Evolutionary conservation across 768 basidiomycete species (phyloP).

Genomic region (Steccherinum ochraceum): DNA sequence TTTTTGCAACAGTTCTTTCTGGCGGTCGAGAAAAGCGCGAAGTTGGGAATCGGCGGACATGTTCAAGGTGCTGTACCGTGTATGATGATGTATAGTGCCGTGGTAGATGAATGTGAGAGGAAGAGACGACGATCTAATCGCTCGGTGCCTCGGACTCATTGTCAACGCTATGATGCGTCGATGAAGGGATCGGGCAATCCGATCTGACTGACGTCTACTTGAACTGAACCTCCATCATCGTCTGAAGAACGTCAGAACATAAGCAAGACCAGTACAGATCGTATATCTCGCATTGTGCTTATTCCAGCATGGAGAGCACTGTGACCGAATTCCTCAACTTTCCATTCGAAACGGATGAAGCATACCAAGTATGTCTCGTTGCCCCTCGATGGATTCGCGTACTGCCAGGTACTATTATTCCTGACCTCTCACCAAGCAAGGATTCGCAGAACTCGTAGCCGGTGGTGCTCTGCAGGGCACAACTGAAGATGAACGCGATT

Average conservation of each 20-base stretch:
- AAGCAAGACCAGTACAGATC: no score
- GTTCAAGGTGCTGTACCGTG: no score
- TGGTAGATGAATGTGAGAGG: neutral
- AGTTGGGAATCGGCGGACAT: slow-evolving; percentile 29
- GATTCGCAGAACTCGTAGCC: slow-evolving; percentile 50
- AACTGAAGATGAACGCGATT: slow-evolving; percentile 34
- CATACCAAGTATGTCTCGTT: slow-evolving; percentile 46
- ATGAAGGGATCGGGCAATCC: neutral
- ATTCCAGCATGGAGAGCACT: slow-evolving; percentile 1
- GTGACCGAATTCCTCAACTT: slow-evolving; percentile 34
- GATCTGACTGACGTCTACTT: no score
- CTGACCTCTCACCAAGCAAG: slow-evolving; percentile 46
- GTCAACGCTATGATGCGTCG: neutral
- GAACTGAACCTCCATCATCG: no score
- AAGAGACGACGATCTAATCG: neutral
- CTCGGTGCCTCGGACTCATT: neutral
- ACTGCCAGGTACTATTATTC: neutral
- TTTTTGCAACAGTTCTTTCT: slow-evolving; percentile 54
- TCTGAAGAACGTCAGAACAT: no score
- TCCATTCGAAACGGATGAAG: slow-evolving; percentile 50
- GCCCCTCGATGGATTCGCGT: neutral
- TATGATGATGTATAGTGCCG: no score
- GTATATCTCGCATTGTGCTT: no score
- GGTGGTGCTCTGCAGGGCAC: slow-evolving; percentile 31
- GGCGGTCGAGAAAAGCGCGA: slow-evolving; percentile 57